These are phyloP conservation scores for Tetradesmus obliquus DNA, from an alignment of 139 green algal species.

Conservation along the genomic window DNA sequence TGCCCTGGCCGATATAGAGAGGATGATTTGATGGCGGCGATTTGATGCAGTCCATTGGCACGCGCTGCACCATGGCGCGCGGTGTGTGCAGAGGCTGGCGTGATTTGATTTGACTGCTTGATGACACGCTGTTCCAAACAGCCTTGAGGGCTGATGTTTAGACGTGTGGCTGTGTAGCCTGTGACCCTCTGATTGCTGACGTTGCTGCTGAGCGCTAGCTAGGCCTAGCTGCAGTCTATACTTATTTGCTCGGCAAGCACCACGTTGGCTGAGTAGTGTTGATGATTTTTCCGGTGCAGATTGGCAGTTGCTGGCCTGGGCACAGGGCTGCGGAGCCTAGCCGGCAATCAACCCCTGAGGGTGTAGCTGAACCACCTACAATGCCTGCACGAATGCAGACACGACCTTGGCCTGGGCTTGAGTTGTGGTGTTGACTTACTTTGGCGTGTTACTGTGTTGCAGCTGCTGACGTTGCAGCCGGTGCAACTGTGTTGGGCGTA, in stretches of 20 bases:
- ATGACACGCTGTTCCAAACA: no score
- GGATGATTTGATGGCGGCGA: slow-evolving; percentile 9
- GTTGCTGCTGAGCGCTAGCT: neutral
- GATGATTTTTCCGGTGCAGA: neutral
- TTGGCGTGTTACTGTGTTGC: no score
- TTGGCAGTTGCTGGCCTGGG: no score
- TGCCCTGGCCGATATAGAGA: slow-evolving; percentile 37
- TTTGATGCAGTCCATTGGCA: neutral
- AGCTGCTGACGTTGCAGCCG: no score
- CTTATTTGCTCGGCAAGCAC: neutral
- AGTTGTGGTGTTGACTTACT: no score
- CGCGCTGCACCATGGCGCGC: neutral
- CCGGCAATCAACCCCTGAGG: no score
- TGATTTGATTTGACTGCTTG: neutral
- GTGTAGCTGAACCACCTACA: no score
- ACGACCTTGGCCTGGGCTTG: no score
- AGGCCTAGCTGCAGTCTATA: neutral
- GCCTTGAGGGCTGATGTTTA: neutral
- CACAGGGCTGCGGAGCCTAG: no score
- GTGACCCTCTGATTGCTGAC: neutral
- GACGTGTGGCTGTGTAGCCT: neutral
- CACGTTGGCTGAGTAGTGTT: neutral
- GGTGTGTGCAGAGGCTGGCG: neutral
- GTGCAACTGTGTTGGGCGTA: no score
- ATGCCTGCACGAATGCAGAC: no score